Base-by-base conservation (phyloP, 345 rosid genomes). In the Nasturtium officinale region DNA sequence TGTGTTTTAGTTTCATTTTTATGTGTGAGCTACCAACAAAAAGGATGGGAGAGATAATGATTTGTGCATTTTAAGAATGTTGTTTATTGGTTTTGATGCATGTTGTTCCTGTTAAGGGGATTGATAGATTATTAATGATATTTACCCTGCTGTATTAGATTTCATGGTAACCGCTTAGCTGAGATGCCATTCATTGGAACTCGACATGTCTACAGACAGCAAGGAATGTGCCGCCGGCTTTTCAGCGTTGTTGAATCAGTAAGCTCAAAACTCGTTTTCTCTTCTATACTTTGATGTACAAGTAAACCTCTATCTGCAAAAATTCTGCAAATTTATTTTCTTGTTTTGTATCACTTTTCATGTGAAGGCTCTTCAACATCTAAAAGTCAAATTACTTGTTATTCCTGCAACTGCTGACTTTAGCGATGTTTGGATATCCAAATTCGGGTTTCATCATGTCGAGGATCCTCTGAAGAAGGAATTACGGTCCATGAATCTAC, bases 171-270 rank as follows among this genome's bases (percentile, higher is more conserved):
- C 61, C 61, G 69, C 65, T 72, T 90, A 62, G 98, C 93, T 78
- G 98, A 92, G 85, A 92, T 92, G 98, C 95, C 96, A 5, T 92
- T 88, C 79, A 88, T 92, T 78, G 98, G 95, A 70, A 90, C 96
- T 38, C 96, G 98, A 9, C 87, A 87, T 74, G 73, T 81, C 47
- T 92, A 90, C 74, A 84, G 96, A 83, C 89, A 85, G 52, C 96
- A 90, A 80, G 93, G 96, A 71, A 90, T 92, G 96, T 92, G 96
- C 61, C 91, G 91, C 26, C 87, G 87, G 65, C 96, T 92, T 72
- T 87, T 88, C 59, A 47, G 65, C 57, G 96, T 87, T 59, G 85
- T 92, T 67, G 90, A 92, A 77, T 81, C 79, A 17, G 96, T 90
- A 87, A 73, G 89, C 61, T 67, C 26, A 29, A 23, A 42, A n/a